A percentile compares a stretch with the other conserved stretches of the same genome.
phyloP scores from a whole-genome alignment of 768 basidiomycete genomes.

The Macrolepiota dolichaula region DNA sequence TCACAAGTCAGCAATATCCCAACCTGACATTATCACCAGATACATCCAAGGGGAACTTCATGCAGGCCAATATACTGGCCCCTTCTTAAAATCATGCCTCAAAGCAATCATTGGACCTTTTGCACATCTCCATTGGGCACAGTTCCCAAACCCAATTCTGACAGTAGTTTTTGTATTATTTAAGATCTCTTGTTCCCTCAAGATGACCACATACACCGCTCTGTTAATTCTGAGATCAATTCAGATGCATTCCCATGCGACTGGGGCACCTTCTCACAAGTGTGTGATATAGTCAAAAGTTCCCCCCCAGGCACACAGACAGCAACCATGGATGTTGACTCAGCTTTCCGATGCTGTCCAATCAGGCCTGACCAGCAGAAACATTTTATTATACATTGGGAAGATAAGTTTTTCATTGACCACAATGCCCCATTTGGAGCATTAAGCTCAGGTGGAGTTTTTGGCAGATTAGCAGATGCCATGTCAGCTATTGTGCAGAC shows the following conservation, averaged over 20 bases:
- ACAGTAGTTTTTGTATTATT: constrained; percentile 23
- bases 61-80: constrained; percentile 14
- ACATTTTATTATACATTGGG: constrained; percentile 20
- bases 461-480: constrained; percentile 28
- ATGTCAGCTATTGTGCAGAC: constrained; percentile 19
- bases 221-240: constrained; percentile 28
- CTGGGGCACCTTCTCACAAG: constrained; percentile 19
- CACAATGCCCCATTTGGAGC: constrained; percentile 26
- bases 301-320: constrained; percentile 31
- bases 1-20: constrained; percentile 16
- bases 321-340: constrained; percentile 34
- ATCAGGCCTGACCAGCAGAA: constrained; percentile 24
- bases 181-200: constrained; percentile 29
- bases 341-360: constrained; percentile 32
- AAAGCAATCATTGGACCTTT: constrained; percentile 38
- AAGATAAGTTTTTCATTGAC: constrained; percentile 24
- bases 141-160: constrained; percentile 27
- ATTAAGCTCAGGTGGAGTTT: constrained; percentile 25
- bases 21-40: constrained; percentile 12
- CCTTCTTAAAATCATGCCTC: constrained; percentile 20
- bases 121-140: constrained; percentile 35
- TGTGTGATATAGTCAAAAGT: constrained; percentile 7
- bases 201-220: constrained; percentile 17
- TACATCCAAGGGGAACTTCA: constrained; percentile 17
- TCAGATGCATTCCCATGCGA: constrained; percentile 24